Conservation (phyloP, 2,329 filamentous ascomycete species). For the Fusarium oxysporum region DNA sequence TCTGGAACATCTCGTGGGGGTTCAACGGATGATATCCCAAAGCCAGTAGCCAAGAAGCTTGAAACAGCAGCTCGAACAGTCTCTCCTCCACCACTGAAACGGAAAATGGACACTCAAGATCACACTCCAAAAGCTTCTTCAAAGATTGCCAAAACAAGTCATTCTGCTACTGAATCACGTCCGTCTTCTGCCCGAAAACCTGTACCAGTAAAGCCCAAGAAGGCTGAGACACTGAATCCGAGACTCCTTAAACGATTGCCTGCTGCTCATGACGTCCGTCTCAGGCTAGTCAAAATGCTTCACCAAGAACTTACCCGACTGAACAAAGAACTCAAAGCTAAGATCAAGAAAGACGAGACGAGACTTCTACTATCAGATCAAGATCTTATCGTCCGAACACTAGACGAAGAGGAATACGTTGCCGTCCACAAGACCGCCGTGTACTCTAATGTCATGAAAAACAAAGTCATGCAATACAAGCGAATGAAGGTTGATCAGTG, state of each 20-base stretch:
- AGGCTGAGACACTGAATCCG: conserved; percentile 72
- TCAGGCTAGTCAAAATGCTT: conserved; percentile 70
- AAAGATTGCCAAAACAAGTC: conserved; percentile 7
- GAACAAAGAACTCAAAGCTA: conserved; percentile 70
- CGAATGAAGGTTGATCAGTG: conserved; percentile 80
- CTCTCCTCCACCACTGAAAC: conserved; percentile 51
- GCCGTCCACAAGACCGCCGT: conserved; percentile 75
- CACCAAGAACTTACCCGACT: conserved; percentile 75
- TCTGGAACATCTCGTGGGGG: conserved; percentile 9
- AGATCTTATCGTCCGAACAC: conserved; percentile 73
- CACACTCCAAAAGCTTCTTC: conserved; percentile 10
- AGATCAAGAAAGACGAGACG: conserved; percentile 60
- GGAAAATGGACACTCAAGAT: conserved; percentile 30
- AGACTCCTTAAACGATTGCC: conserved; percentile 70
- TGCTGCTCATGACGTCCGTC: conserved; percentile 66
- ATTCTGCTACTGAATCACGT: conserved; percentile 31
- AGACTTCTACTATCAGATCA: conserved; percentile 70
- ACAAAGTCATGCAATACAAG: conserved; percentile 79
- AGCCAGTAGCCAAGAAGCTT: conserved; percentile 22
- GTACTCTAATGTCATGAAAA: conserved; percentile 87
- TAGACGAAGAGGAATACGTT: conserved; percentile 83
- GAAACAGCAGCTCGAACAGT: conserved; percentile 47
- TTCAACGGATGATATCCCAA: conserved; percentile 1
- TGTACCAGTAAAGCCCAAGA: conserved; percentile 39
- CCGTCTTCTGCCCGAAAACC: conserved; percentile 30